Percentiles rank a stretch among this genome's conserved stretches.
These are phyloP conservation scores for Combretum micranthum DNA, from an alignment of 345 rosid genomes.

Conservation along the genomic window DNA sequence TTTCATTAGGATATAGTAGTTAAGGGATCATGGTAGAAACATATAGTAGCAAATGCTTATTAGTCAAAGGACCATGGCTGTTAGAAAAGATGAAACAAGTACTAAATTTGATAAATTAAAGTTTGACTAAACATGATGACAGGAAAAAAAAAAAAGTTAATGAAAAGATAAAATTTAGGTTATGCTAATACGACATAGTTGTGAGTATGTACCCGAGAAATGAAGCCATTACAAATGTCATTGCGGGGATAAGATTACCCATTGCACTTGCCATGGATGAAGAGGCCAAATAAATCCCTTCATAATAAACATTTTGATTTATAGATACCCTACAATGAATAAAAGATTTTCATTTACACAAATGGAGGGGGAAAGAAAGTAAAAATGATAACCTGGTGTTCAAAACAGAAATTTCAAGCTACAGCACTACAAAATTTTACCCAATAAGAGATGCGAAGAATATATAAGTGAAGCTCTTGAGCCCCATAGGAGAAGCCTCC, in stretches of 20 bases:
- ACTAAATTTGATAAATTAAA: too few species aligned
- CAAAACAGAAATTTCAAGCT: background rate
- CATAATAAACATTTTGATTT: conserved; percentile 30
- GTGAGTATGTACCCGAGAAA: conserved; percentile 19
- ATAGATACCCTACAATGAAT: conserved; percentile 21
- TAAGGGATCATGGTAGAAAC: too few species aligned
- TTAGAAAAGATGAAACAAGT: too few species aligned
- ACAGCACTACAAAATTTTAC: conserved; percentile 5
- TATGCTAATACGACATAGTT: background rate
- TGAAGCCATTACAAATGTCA: conserved; percentile 33
- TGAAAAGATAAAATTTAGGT: too few species aligned
- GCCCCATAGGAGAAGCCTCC: conserved; percentile 18
- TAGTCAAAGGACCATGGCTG: too few species aligned
- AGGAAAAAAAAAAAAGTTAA: too few species aligned
- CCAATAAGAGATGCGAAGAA: conserved; percentile 35
- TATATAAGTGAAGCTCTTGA: conserved; percentile 29
- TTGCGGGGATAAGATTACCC: conserved; percentile 31
- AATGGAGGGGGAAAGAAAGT: background rate
- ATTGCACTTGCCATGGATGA: conserved; percentile 37
- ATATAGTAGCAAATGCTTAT: too few species aligned
- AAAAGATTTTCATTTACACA: background rate
- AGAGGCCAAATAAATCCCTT: conserved; percentile 37
- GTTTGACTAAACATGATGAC: too few species aligned
- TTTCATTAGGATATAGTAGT: too few species aligned
- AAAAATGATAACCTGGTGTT: background rate